Evolutionary conservation across 2,329 filamentous ascomycete genomes (phyloP), one percentile per base, ranked within the genome.

Genomic region (Diaporthe sp.): DNA sequence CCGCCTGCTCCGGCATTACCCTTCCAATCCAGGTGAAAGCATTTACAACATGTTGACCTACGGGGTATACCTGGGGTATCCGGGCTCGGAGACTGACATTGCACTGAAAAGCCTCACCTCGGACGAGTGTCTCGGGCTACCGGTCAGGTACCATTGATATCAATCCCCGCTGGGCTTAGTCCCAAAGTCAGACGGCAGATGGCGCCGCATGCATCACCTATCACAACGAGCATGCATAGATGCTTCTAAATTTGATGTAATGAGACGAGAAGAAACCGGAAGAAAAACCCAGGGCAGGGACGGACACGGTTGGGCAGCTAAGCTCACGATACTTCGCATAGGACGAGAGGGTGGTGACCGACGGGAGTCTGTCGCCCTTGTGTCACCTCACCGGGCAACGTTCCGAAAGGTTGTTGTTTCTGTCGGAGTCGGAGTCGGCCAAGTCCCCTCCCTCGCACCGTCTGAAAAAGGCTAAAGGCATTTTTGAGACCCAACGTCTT

Each of bases 281-380:
- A 22, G 19, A 53, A 39, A 37, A 53, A 6, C 28, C 62, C 31
- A 31, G 25, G 28, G 44, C 44, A 10, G 44, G 61, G 13, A 37
- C 4, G 37, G 39, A 31, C 6, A 12, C 7, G 28, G 49, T 49
- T 25, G 65, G 65, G 65, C 65, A 53, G 65, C 65, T 28, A 51
- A 39, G 31, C 65, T 28, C 65, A 39, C 46, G 46, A 51, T 28
- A 68, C 65, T 34, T 68, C 6, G 28, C 44, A 67, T 15, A 68
- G 34, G n/a, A 34, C 28, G 62, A 68, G 62, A 37, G 22, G 65
- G 28, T 68, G 46, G 34, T 73, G 57, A 61, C 51, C 53, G 70
- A 69, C 74, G 74, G 74, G 37, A 42, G 3, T 61, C 74, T 75
- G 74, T 75, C 74, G 70, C 74, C 70, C 44, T 73, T 39, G 68